A percentile compares a stretch with the other conserved stretches of the same genome.
phyloP scores from a whole-genome alignment of 805 yeast genomes.

The Yamadazyma sp. region DNA sequence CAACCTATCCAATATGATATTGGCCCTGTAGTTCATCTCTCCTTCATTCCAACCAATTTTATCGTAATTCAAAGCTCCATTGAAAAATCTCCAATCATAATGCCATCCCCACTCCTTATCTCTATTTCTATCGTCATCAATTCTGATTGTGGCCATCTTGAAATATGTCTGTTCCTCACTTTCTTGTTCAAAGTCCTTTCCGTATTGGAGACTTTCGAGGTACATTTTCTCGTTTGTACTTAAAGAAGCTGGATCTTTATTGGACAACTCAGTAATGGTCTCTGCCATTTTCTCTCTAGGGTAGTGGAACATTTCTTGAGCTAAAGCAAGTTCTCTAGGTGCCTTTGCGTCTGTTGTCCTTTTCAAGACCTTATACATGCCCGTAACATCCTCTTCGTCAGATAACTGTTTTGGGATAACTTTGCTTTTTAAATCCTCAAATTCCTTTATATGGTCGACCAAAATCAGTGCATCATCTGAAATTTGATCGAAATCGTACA shows the following conservation, averaged over 20 bases:
- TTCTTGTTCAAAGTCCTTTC: slow-evolving; percentile 15
- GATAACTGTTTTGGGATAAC: slow-evolving; percentile 19
- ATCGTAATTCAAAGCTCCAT: slow-evolving; percentile 51
- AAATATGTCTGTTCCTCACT: slow-evolving; percentile 38
- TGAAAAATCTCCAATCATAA: slow-evolving; percentile 61
- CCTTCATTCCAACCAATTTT: slow-evolving; percentile 28
- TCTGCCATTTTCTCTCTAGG: slow-evolving; percentile 13
- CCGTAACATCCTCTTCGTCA: slow-evolving; percentile 19
- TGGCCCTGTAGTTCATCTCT: slow-evolving; percentile 21
- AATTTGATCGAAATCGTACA: slow-evolving; percentile 14
- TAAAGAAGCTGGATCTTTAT: neutral
- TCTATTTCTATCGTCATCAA: slow-evolving; percentile 30
- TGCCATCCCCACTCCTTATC: slow-evolving; percentile 50
- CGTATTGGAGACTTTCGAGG: slow-evolving; percentile 23
- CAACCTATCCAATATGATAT: slow-evolving; percentile 23
- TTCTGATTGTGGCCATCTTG: slow-evolving; percentile 29
- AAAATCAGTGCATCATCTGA: slow-evolving; percentile 11
- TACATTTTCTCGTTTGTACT: slow-evolving; percentile 22
- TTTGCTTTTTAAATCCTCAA: slow-evolving; percentile 18
- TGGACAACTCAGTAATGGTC: slow-evolving; percentile 15
- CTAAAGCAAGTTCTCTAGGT: slow-evolving; percentile 15
- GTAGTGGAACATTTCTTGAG: slow-evolving; percentile 22
- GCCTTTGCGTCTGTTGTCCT: slow-evolving; percentile 14
- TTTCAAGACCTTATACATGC: slow-evolving; percentile 19
- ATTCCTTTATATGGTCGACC: slow-evolving; percentile 30